Conservation (phyloP, 768 basidiomycete genomes). For the Tricholoma sp. region DNA sequence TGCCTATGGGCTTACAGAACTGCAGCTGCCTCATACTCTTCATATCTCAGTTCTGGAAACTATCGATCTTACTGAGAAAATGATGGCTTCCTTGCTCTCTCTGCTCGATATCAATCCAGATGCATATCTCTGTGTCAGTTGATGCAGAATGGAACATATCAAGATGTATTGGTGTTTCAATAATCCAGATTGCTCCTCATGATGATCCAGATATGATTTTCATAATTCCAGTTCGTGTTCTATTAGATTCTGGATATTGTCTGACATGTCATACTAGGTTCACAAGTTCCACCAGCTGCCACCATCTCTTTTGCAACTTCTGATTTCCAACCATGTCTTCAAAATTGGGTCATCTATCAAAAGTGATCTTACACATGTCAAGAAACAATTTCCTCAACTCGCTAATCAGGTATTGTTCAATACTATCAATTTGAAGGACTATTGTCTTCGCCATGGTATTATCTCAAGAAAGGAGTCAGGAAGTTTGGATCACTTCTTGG, state of each 20-base stretch:
- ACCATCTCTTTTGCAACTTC: neutral
- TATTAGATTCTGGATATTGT: too few relatives aligned
- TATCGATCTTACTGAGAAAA: neutral
- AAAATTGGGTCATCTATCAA: conserved; percentile 5
- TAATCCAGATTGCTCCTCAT: conserved; percentile 5
- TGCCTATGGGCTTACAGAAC: neutral
- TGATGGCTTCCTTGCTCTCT: neutral
- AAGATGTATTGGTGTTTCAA: neutral
- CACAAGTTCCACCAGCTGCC: neutral
- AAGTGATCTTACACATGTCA: neutral
- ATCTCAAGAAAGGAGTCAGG: neutral
- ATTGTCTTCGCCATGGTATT: conserved; percentile 1
- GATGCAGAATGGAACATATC: conserved; percentile 2
- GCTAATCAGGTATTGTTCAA: neutral
- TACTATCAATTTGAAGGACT: conserved; percentile 6
- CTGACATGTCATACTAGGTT: neutral
- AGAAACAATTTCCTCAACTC: conserved; percentile 6
- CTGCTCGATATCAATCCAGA: neutral
- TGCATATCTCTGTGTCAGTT: neutral
- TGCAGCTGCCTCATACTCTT: neutral
- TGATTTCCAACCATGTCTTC: conserved; percentile 3
- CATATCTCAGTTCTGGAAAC: neutral
- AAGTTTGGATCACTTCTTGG: neutral
- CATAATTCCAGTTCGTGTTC: neutral
- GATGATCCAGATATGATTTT: neutral